Base-by-base conservation (phyloP, 352 stramenopile species). In the Phytopythium aichiense region DNA sequence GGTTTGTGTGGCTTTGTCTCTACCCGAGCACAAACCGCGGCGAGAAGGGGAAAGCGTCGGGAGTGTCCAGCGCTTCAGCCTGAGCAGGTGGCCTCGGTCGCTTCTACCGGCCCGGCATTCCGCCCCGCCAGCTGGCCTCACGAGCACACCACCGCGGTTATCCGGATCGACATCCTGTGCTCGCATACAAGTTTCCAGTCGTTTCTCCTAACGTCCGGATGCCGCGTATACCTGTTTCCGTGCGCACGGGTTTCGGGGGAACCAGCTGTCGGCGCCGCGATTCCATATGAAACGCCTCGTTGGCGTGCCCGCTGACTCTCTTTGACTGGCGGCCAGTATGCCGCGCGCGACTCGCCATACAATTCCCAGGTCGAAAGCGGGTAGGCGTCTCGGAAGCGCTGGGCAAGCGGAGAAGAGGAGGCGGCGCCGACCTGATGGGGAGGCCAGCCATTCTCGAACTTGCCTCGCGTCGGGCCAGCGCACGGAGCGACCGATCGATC, bases 101-200 rank as follows among this genome's bases (percentile, higher is more conserved):
- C 56, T 61, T 61, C 20, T 61, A 61, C 56, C 28, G 40, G 7
- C 56, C 42, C 22, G 20, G 7, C 12, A 15, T 61, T 61, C 56
- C 45, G 38, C 42, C 30, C 30, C n/a, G 42, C 56, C 56, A 61
- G 56, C 56, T 61, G 56, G 22, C 28, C 7, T 1, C 12, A 15
- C 56, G 31, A 54, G 20, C 56, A 18, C 55, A 50, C 55, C 22
- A 48, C 37, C 20, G 7, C 9, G 3, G n/a, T 35, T 51, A 35
- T 60, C 55, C 55, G 42, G 37, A 48, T 5, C 35, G n/a, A 37
- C 28, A 28, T 45, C 30, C 20, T 45, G 13, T 8, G 5, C 38
- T 7, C 20, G 33, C n/a, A 58, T 48, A 30, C 33, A 33, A n/a
- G 11, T 11, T 46, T 3, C 13, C 46, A 15, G 35, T 40, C 35